Percentiles rank a stretch among this genome's conserved stretches.
These are phyloP conservation scores for Pseudogymnoascus sp. DNA, from an alignment of 2,329 filamentous ascomycete genomes.

Conservation along the genomic window DNA sequence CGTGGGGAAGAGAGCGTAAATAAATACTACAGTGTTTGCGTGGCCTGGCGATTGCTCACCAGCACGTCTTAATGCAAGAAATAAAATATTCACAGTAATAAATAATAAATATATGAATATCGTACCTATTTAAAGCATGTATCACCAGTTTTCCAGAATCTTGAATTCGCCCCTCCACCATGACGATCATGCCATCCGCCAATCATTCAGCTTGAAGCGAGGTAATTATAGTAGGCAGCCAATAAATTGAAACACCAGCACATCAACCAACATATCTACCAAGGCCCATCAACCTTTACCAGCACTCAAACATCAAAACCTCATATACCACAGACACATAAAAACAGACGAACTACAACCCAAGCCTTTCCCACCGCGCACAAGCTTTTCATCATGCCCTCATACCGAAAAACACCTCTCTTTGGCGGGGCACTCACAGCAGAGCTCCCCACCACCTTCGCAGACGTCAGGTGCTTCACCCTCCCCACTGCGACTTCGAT, in stretches of 20 bases:
- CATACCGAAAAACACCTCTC: conserved; percentile 50
- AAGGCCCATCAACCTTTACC: background rate
- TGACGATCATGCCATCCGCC: background rate
- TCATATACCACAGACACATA: background rate
- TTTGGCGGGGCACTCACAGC: conserved; percentile 65
- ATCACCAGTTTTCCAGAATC: background rate
- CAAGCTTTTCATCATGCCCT: conserved; percentile 35
- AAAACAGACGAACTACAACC: background rate
- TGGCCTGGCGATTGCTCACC: background rate
- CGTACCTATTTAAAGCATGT: background rate
- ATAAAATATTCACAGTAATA: background rate
- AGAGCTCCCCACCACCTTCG: conserved; percentile 59
- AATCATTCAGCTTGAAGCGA: background rate
- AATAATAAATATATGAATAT: background rate
- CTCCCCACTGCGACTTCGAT: conserved; percentile 8
- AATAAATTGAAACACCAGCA: background rate
- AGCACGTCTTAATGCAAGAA: background rate
- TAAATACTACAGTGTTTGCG: background rate
- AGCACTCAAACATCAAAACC: background rate
- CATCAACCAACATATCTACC: background rate
- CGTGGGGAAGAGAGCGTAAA: background rate
- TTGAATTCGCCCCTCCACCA: background rate
- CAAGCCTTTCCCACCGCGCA: background rate
- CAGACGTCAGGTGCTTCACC: conserved; percentile 58
- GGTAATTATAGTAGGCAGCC: background rate